A percentile compares a stretch with the other conserved stretches of the same genome.
These are phyloP conservation scores for Alternaria brassicae DNA, from an alignment of 2,329 filamentous ascomycete species.

Conservation along the genomic window DNA sequence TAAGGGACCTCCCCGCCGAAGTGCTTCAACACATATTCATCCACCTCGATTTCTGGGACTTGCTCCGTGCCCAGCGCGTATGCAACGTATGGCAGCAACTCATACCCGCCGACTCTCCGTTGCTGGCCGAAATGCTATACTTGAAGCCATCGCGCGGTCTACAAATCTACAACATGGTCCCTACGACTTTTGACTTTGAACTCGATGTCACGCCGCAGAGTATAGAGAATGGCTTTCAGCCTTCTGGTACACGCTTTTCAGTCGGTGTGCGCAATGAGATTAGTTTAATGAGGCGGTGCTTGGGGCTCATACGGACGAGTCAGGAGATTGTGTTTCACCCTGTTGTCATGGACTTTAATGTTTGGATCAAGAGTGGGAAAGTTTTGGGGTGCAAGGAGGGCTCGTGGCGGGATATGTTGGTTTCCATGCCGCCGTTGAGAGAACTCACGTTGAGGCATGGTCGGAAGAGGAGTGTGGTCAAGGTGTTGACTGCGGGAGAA, in stretches of 20 bases:
- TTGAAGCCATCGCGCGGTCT: conserved; percentile 18
- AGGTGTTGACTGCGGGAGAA: conserved; percentile 4
- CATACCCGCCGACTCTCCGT: conserved; percentile 20
- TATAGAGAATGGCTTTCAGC: conserved; percentile 6
- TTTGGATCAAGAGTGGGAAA: neutral
- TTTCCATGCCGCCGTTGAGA: conserved; percentile 20
- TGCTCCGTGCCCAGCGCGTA: conserved; percentile 19
- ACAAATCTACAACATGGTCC: conserved; percentile 22
- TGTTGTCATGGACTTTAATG: conserved; percentile 12
- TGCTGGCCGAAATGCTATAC: conserved; percentile 15
- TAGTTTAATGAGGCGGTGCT: conserved; percentile 11
- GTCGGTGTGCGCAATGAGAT: conserved; percentile 10
- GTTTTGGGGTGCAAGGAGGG: neutral
- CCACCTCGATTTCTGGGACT: conserved; percentile 19
- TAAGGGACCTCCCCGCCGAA: conserved; percentile 21
- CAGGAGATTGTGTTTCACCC: conserved; percentile 22
- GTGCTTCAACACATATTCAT: conserved; percentile 20
- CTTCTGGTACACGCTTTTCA: neutral
- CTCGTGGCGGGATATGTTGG: conserved; percentile 15
- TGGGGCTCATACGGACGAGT: conserved; percentile 19
- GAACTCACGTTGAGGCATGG: conserved; percentile 16
- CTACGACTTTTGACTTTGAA: conserved; percentile 18
- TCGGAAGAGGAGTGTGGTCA: conserved; percentile 6
- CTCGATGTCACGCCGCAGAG: conserved; percentile 9
- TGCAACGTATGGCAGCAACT: conserved; percentile 18